Evolutionary conservation across 148 eudicot genomes (phyloP).

Genomic region (Dysphania ambrosioides): DNA sequence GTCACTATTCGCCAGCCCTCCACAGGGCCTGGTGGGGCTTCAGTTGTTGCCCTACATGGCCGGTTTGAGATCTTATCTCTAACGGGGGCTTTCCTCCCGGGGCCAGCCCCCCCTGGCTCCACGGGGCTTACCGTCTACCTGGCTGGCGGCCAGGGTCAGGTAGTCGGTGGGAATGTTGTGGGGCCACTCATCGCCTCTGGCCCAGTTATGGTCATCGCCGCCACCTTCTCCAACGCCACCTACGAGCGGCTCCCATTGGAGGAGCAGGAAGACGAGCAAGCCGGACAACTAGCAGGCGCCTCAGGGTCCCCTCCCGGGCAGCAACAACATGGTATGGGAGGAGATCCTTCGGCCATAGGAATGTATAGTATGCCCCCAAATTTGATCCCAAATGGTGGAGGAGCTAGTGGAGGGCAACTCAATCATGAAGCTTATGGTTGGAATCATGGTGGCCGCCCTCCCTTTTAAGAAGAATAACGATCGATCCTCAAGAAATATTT

Average conservation of each 20-base stretch:
- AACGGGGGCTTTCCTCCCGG: conserved; percentile 25
- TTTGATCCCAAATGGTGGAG: conserved; percentile 18
- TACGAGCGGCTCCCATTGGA: conserved; percentile 26
- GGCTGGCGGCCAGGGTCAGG: conserved; percentile 27
- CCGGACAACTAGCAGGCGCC: conserved; percentile 7
- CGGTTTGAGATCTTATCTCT: conserved; percentile 27
- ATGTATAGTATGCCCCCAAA: conserved; percentile 27
- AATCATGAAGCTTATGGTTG: conserved; percentile 28
- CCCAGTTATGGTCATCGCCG: conserved; percentile 25
- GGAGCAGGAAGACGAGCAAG: conserved; percentile 21
- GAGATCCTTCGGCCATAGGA: conserved; percentile 20
- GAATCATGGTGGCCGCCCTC: conserved; percentile 29
- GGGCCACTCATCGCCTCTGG: conserved; percentile 24
- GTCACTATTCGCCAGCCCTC: conserved; percentile 27
- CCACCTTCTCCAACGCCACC: conserved; percentile 28
- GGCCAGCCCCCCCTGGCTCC: conserved; percentile 24
- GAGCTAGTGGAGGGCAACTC: conserved; percentile 14
- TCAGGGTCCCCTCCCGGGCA: conserved; percentile 18
- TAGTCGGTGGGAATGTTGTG: conserved; percentile 25
- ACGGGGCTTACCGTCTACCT: conserved; percentile 26
- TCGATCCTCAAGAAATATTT: not conserved
- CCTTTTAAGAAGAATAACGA: conserved; percentile 13
- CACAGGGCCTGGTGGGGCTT: conserved; percentile 8
- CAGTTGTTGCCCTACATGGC: conserved; percentile 21
- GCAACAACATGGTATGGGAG: conserved; percentile 21